These are phyloP conservation scores for Blepharisma undulans DNA, from an alignment of 169 alveolate genomes.

Conservation along the genomic window DNA sequence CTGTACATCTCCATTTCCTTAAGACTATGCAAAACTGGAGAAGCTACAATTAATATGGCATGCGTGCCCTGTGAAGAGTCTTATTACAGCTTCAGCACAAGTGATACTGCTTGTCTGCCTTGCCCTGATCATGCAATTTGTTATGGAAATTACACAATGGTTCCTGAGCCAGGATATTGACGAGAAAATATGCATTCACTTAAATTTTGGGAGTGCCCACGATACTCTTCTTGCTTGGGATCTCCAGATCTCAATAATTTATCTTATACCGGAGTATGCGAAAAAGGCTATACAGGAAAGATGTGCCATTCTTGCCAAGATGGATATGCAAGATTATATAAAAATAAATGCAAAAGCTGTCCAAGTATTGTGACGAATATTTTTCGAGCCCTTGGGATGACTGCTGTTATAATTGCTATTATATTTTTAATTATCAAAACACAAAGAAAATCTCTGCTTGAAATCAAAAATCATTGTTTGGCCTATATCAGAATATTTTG, in stretches of 20 bases:
- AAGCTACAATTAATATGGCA: neutral
- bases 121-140: constrained; percentile 51
- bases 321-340: neutral
- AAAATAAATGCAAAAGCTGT: neutral
- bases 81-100: neutral
- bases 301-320: constrained; percentile 14
- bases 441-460: neutral
- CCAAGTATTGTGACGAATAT: neutral
- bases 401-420: neutral
- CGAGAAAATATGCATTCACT: constrained; percentile 40
- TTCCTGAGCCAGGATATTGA: constrained; percentile 65
- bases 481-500: neutral
- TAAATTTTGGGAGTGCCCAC: constrained; percentile 45
- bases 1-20: neutral
- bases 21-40: neutral
- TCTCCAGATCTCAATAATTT: neutral
- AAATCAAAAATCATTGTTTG: neutral
- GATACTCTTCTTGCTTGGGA: constrained; percentile 48
- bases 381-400: neutral
- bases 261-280: constrained; percentile 4
- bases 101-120: neutral
- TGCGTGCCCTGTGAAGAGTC: neutral
- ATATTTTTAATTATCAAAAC: neutral
- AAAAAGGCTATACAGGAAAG: constrained; percentile 24
- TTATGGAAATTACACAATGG: constrained; percentile 53